Base-by-base conservation (phyloP, 192 early-diverging fungal species). In the Coemansia erecta region DNA sequence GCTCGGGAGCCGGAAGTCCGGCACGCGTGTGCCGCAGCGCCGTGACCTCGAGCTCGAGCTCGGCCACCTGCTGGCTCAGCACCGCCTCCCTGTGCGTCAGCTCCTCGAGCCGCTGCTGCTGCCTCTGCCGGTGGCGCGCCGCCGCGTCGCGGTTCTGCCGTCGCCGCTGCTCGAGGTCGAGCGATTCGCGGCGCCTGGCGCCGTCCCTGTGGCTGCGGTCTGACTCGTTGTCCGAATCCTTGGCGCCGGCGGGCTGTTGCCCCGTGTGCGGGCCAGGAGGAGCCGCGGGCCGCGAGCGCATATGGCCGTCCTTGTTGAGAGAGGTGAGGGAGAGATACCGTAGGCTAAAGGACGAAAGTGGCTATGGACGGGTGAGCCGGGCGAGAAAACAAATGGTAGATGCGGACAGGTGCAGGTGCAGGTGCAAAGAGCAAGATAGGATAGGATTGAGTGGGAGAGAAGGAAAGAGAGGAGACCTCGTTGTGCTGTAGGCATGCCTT, bases 111-210 rank as follows among this genome's bases (percentile, higher is more conserved):
- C 68, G 43, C 17, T 47, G n/a, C 49, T 77, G 64, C 58, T 77
- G 75, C 26, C 75, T 18, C 21, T 58, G 58, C 4, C 75, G 60
- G 26, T 77, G 75, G 21, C 65, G 50, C 14, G 75, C 75, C 18
- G 75, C 75, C 11, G 75, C 75, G 26, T 71, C 66, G 61, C 75
- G 64, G 58, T 77, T 77, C 56, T 72, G 75, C 13, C 53, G 37
- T 13, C 75, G 49, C 4, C 69, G 63, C 35, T 56, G 55, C 41
- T 67, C 65, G 3, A 62, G 40, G 2, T 63, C 58, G 1, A 37
- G 24, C 4, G 23, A 56, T 26, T 21, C 35, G 39, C 21, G 48
- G 21, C 26, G 54, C 3, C 8, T 44, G 15, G 15, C 22, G 39
- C 53, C 41, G 19, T 54, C 18, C 35, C 49, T 23, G 46, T 41